phyloP scores from a whole-genome alignment of 179 eudicot species.

The Spinacia oleracea region DNA sequence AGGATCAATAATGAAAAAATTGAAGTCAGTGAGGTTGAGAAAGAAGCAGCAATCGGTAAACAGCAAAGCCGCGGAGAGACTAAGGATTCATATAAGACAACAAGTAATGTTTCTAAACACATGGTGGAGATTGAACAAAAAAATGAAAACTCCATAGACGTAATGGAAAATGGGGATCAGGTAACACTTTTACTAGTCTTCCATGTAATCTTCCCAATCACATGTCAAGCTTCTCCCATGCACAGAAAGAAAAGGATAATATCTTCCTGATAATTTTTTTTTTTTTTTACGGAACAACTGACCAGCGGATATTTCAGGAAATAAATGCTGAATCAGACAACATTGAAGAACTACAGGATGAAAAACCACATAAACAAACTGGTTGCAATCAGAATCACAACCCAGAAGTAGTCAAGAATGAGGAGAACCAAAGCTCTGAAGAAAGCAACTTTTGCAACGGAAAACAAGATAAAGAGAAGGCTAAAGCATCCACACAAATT shows the following conservation, averaged over 20 bases:
- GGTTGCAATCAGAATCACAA: neutral
- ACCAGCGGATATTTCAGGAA: neutral
- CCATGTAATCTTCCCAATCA: neutral
- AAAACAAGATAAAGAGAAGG: neutral
- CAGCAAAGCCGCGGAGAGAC: neutral
- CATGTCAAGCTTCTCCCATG: neutral
- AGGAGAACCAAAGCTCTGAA: neutral
- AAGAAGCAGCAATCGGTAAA: conserved; percentile 8
- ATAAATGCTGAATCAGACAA: neutral
- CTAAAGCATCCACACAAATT: neutral
- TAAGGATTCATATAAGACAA: neutral
- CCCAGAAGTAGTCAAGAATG: neutral
- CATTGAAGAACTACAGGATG: neutral
- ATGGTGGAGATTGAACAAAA: neutral
- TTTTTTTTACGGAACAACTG: too few relatives aligned
- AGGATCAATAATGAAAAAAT: neutral
- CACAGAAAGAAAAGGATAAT: too few relatives aligned
- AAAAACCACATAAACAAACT: neutral
- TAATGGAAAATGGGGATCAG: neutral
- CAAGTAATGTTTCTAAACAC: neutral
- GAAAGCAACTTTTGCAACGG: neutral
- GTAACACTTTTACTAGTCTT: neutral
- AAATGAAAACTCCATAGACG: neutral
- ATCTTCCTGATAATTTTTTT: too few relatives aligned
- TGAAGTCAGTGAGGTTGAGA: neutral